These are phyloP conservation scores for Magnusiomyces tetraspermus DNA, from an alignment of 1,139 yeast genomes.

Conservation along the genomic window DNA sequence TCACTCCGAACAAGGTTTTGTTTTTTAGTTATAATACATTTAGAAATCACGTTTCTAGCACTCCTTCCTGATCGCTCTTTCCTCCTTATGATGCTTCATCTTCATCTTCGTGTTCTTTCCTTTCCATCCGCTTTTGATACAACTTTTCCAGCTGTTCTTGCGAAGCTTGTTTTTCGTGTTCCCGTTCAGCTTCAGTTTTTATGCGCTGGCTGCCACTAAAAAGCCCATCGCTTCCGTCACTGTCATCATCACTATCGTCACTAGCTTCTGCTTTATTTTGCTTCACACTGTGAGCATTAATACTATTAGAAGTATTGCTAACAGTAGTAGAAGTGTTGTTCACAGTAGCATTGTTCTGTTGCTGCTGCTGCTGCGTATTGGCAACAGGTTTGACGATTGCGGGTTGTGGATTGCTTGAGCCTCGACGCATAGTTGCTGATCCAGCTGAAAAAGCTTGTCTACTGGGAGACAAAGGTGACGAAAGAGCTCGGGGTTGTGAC, in stretches of 20 bases:
- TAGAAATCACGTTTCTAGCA: no score
- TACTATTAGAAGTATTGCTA: no score
- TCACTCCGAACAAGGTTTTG: no score
- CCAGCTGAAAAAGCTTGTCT: background rate
- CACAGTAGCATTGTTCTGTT: no score
- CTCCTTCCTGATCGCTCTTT: no score
- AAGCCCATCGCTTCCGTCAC: background rate
- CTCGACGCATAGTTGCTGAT: background rate
- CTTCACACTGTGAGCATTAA: no score
- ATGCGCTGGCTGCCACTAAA: background rate
- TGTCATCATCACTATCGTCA: constrained; percentile 3
- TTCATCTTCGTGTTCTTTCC: no score
- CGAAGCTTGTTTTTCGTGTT: background rate
- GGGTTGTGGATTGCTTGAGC: background rate
- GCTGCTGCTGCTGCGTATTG: no score
- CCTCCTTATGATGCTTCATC: no score
- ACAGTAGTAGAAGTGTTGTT: no score
- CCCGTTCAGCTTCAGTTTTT: background rate
- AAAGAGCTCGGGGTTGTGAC: background rate
- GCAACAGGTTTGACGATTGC: background rate
- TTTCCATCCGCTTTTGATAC: background rate
- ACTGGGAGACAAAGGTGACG: background rate
- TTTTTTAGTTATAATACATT: no score
- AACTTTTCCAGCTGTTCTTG: background rate
- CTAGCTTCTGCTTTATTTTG: background rate